phyloP scores from a whole-genome alignment of 352 stramenopile genomes.

The Phytophthora pisi region DNA sequence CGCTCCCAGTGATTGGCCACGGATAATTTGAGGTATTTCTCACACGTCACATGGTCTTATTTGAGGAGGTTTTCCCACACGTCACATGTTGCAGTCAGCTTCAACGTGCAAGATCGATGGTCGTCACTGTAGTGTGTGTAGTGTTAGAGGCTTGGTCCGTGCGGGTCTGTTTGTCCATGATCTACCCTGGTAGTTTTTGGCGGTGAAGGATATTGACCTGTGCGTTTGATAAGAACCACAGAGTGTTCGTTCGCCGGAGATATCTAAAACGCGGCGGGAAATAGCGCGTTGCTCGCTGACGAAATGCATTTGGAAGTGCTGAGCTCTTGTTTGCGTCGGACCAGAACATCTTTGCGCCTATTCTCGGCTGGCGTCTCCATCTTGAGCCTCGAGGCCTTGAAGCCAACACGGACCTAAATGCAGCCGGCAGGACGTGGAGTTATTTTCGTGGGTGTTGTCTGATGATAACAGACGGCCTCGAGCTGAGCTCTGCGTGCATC shows the following conservation, averaged over 20 bases:
- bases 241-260: conserved; percentile 8
- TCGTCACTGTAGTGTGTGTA: not conserved
- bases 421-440: conserved; percentile 14
- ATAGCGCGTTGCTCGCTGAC: not conserved
- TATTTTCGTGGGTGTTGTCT: conserved; percentile 29
- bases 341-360: conserved; percentile 10
- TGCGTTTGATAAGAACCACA: not conserved
- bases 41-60: conserved; percentile 34
- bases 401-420: conserved; percentile 10
- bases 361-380: conserved; percentile 5
- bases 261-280: not conserved
- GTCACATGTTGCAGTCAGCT: conserved; percentile 17
- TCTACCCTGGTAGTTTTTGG: not conserved
- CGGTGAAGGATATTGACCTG: not conserved
- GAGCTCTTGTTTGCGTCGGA: not conserved
- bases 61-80: conserved; percentile 11
- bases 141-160: not conserved
- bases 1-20: conserved; percentile 13
- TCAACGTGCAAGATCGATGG: conserved; percentile 3
- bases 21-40: conserved; percentile 19
- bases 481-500: not conserved
- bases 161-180: not conserved
- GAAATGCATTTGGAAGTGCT: conserved; percentile 5
- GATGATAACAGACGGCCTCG: conserved; percentile 22
- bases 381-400: not conserved